Evolutionary conservation across 2,329 filamentous ascomycete species (phyloP), one percentile per base, ranked within the genome.

Genomic region (Pseudogymnoascus sp.): DNA sequence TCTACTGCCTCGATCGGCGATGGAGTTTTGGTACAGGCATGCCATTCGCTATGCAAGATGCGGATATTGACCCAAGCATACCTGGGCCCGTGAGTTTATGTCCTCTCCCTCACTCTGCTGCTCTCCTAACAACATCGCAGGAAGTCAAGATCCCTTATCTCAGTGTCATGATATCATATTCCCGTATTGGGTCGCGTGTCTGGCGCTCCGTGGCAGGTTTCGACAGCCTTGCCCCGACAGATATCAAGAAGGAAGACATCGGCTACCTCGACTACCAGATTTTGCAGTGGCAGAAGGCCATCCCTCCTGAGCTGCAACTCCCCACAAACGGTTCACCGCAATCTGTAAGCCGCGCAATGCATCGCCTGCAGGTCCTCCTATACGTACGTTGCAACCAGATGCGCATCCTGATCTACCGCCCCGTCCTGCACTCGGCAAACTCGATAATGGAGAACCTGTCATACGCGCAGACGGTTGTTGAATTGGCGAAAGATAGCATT

Each of bases 11-110:
- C 40, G 93, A 96, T 72, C 82, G 91, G 40, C 82, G 92, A 60
- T 96, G 91, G 91, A 91, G 89, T 66, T 91, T 96, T 68, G 90
- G 88, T n/a, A 93, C 90, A 0, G 92, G 92, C 0, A 82, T 96
- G 73, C 92, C 92, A 0, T 96, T 91, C 76, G 88, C 90, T 2
- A 80, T 96, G 37, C 88, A 93, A 67, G 92, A 96, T 70, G 84
- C 89, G 14, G 91, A 96, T 71, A 90, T 96, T 64, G 92, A 96
- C 70, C 85, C 88, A 0, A 83, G 83, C 60, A 76, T 97, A 21
- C 91, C 90, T 1, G 87, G 89, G 69, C 92, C 92, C 28, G 91
- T 96, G 78, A 77, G 83, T 75, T 35, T 38, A 2, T 3, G 5
- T n/a, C 38, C 14, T 14, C 12, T 18, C 11, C 35, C 4, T n/a